A percentile compares a stretch with the other conserved stretches of the same genome.
These are phyloP conservation scores for Fulvia fulva DNA, from an alignment of 2,329 filamentous ascomycete genomes.

Conservation along the genomic window DNA sequence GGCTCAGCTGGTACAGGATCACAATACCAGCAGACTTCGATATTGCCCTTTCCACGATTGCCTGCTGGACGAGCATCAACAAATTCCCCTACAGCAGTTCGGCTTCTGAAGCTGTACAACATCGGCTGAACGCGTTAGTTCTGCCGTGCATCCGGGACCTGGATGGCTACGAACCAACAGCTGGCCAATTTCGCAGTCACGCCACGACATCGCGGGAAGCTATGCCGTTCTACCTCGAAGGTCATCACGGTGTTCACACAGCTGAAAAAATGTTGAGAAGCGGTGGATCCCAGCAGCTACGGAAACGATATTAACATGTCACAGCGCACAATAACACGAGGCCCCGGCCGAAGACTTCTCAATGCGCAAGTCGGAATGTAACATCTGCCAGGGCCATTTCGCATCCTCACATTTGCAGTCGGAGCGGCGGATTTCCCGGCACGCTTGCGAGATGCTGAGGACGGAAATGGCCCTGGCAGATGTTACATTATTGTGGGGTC, in stretches of 20 bases:
- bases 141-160: background rate
- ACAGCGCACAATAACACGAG: background rate
- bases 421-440: no score
- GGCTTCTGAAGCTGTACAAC: background rate
- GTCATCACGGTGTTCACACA: slow-evolving; percentile 1
- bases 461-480: no score
- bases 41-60: background rate
- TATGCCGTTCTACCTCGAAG: background rate
- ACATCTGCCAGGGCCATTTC: no score
- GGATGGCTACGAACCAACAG: background rate
- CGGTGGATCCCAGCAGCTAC: background rate
- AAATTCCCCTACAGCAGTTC: background rate
- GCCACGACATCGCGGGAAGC: background rate
- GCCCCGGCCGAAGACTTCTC: background rate
- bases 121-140: background rate
- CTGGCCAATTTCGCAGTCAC: background rate
- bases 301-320: background rate
- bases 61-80: background rate
- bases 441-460: no score
- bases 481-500: background rate
- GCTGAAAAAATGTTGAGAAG: background rate
- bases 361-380: background rate
- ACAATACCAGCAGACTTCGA: background rate
- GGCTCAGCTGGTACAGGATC: background rate
- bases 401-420: no score